Evolutionary conservation across 371 early-diverging fungal species (phyloP).

Genomic region (Mucor lusitanicus): DNA sequence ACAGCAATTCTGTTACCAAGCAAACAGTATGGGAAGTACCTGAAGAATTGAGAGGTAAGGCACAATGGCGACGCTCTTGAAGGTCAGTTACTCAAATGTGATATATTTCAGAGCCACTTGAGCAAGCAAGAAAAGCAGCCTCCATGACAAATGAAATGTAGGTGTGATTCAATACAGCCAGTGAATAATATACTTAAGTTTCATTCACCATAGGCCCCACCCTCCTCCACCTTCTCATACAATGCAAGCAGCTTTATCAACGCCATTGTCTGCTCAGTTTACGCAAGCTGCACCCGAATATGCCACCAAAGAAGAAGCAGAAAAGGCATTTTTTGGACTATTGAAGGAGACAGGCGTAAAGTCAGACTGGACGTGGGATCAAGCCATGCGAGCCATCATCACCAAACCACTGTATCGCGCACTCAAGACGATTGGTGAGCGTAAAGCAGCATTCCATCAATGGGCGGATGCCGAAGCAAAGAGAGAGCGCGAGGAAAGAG

Average conservation of each 20-base stretch:
- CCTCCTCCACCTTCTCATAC: neutral
- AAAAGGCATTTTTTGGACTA: conserved; percentile 76
- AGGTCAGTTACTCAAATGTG: neutral
- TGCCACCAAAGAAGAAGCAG: conserved; percentile 81
- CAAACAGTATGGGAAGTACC: conserved; percentile 89
- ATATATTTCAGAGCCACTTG: conserved; percentile 30
- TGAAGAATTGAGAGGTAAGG: conserved; percentile 67
- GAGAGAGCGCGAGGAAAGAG: conserved; percentile 52
- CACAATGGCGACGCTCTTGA: neutral
- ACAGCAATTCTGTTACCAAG: conserved; percentile 82
- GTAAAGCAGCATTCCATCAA: conserved; percentile 78
- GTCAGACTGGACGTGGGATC: conserved; percentile 89
- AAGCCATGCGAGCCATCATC: conserved; percentile 83
- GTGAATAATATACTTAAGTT: neutral
- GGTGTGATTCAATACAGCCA: neutral
- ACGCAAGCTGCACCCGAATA: conserved; percentile 48
- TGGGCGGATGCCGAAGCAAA: conserved; percentile 63
- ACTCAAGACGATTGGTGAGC: conserved; percentile 76
- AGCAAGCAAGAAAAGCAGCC: conserved; percentile 38
- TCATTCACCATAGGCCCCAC: neutral
- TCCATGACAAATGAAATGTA: conserved; percentile 23
- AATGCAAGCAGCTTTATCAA: neutral
- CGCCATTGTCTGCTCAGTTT: conserved; percentile 18
- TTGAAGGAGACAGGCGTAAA: conserved; percentile 75
- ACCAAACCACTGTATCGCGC: conserved; percentile 85